Evolutionary conservation across 306 rosid species (phyloP).

Genomic region (Glycine latifolia): DNA sequence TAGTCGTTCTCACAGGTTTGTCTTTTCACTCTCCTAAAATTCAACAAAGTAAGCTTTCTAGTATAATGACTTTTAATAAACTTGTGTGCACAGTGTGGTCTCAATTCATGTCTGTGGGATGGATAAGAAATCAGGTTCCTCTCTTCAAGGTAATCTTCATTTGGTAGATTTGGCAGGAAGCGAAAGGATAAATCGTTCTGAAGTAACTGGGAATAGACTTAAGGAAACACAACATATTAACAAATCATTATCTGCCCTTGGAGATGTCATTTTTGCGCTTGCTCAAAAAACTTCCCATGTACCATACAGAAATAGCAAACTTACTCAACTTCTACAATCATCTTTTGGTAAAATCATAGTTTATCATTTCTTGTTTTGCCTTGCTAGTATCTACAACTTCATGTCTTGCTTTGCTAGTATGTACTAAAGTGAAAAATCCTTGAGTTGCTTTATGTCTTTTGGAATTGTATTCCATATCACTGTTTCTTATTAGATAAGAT

Average conservation of each 20-base stretch:
- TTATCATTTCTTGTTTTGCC: too few relatives aligned
- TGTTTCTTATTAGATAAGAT: not conserved
- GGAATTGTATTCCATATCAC: not conserved
- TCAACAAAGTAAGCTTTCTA: too few relatives aligned
- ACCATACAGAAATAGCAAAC: slow-evolving; percentile 97
- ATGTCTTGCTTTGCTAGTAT: too few relatives aligned
- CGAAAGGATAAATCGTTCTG: slow-evolving; percentile 91
- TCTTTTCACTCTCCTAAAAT: too few relatives aligned
- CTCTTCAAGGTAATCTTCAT: slow-evolving; percentile 82
- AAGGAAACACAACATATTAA: slow-evolving; percentile 94
- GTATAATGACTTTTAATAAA: too few relatives aligned
- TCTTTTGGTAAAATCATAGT: slow-evolving; percentile 69
- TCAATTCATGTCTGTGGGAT: slow-evolving; percentile 82
- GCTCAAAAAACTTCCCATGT: slow-evolving; percentile 83
- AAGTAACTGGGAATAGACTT: slow-evolving; percentile 87
- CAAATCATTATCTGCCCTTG: slow-evolving; percentile 90
- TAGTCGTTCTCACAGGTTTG: slow-evolving; percentile 83
- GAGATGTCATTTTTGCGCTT: slow-evolving; percentile 93
- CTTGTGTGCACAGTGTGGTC: slow-evolving; percentile 50
- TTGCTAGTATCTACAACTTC: too few relatives aligned
- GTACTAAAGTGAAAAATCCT: too few relatives aligned
- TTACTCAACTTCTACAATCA: slow-evolving; percentile 90
- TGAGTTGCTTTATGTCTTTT: too few relatives aligned
- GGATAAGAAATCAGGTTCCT: slow-evolving; percentile 68
- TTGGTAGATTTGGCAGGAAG: slow-evolving; percentile 98